phyloP scores from a whole-genome alignment of 1,139 yeast genomes.

The Cylindricascospora bacillispora region DNA sequence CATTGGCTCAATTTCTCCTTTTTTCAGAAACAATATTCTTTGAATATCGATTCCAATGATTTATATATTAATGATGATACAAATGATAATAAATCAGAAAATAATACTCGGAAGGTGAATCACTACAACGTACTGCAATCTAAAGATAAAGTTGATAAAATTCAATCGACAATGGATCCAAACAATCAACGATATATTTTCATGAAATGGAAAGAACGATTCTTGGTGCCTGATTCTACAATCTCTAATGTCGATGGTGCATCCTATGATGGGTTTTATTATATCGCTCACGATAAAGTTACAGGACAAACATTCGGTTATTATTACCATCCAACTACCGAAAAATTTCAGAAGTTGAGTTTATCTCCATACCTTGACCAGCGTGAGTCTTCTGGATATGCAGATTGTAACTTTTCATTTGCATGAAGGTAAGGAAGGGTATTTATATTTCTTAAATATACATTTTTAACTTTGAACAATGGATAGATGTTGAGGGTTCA shows the following conservation, averaged over 20 bases:
- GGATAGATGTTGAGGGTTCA: too few species aligned
- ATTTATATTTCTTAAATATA: background rate
- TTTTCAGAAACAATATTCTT: constrained; percentile 9
- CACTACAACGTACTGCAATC: background rate
- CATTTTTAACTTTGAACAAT: too few species aligned
- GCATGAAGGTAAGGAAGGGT: too few species aligned
- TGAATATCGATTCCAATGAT: background rate
- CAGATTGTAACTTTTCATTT: too few species aligned
- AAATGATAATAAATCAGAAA: constrained; percentile 1
- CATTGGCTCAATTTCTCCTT: constrained; percentile 74
- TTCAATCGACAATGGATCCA: background rate
- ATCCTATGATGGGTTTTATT: constrained; percentile 86
- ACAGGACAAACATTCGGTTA: constrained; percentile 71
- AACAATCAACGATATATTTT: constrained; percentile 39
- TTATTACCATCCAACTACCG: constrained; percentile 34
- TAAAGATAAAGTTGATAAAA: background rate
- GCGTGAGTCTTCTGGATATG: too few species aligned
- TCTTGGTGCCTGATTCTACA: constrained; percentile 63
- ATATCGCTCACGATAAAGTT: constrained; percentile 66
- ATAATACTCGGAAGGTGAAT: too few species aligned
- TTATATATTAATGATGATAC: background rate
- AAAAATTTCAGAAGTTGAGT: background rate
- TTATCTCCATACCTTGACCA: background rate
- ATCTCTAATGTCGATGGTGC: constrained; percentile 60
- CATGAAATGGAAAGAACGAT: constrained; percentile 94